Percentiles rank a stretch among this genome's conserved stretches.
Conservation (phyloP, 352 stramenopile species). For the Paralagenidium karlingii region DNA sequence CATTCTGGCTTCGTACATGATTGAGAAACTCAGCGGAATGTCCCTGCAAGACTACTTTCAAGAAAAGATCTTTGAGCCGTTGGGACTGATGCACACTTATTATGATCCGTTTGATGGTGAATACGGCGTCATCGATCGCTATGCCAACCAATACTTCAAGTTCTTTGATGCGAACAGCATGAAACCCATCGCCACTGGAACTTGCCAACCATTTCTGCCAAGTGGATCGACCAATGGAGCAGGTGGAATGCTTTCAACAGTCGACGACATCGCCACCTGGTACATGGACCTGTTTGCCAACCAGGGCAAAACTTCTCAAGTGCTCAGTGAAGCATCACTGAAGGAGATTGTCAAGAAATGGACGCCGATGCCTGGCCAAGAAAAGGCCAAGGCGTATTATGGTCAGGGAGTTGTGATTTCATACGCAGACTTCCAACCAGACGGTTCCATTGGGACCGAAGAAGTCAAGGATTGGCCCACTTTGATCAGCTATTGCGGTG, state of each 20-base stretch:
- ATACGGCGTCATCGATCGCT: conserved; percentile 10
- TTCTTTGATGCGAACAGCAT: conserved; percentile 16
- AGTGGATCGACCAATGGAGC: conserved; percentile 15
- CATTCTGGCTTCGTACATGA: conserved; percentile 39
- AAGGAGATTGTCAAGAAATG: conserved; percentile 22
- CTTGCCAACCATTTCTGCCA: conserved; percentile 25
- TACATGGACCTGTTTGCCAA: conserved; percentile 47
- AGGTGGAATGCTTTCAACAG: conserved; percentile 26
- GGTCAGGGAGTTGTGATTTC: conserved; percentile 26
- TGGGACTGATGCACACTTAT: conserved; percentile 25
- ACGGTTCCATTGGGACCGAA: not conserved
- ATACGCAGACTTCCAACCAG: conserved; percentile 4
- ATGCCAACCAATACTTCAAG: conserved; percentile 40
- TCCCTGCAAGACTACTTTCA: conserved; percentile 22
- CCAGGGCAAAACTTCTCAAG: conserved; percentile 20
- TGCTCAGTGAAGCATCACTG: conserved; percentile 27
- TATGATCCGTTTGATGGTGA: conserved; percentile 30
- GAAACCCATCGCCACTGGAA: conserved; percentile 15
- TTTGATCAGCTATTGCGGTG: conserved; percentile 32
- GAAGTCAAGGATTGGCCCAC: no score
- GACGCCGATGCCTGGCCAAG: no score
- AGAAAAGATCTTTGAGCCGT: conserved; percentile 16
- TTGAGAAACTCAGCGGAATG: conserved; percentile 41
- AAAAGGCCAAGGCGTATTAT: conserved; percentile 15
- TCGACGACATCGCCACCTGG: conserved; percentile 42